A percentile compares a stretch with the other conserved stretches of the same genome.
Evolutionary conservation across 2,329 filamentous ascomycete species (phyloP).

Genomic region (Cladophialophora yegresii): DNA sequence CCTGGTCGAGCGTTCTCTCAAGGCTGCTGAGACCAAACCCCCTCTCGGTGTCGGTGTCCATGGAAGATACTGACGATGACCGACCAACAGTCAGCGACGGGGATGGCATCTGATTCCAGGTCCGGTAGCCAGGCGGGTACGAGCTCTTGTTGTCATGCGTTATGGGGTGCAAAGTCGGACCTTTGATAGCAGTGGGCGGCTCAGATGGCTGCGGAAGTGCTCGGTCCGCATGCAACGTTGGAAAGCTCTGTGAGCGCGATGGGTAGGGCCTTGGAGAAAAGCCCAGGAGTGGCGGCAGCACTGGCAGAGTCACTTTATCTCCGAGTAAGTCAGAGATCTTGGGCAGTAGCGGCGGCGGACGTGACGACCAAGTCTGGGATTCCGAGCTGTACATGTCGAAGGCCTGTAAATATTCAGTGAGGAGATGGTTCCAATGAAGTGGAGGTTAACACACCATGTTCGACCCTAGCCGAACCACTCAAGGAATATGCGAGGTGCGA

Average conservation of each 20-base stretch:
- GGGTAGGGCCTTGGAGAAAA: background rate
- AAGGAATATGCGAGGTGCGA: background rate
- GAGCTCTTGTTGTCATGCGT: background rate
- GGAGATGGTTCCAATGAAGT: background rate
- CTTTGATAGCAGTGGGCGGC: background rate
- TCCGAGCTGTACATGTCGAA: background rate
- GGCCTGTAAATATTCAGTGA: background rate
- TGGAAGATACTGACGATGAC: constrained; percentile 3
- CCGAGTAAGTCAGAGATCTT: constrained; percentile 19
- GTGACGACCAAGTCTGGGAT: background rate
- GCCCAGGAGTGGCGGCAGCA: background rate
- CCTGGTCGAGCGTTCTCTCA: background rate
- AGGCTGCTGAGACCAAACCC: constrained; percentile 1
- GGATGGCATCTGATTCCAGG: background rate
- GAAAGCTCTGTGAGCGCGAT: constrained; percentile 10
- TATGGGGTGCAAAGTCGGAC: background rate
- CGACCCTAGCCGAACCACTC: background rate
- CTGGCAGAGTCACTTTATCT: background rate
- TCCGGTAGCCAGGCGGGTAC: background rate
- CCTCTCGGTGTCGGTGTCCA: background rate
- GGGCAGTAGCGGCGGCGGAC: constrained; percentile 5
- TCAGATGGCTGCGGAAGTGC: background rate
- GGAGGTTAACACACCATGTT: background rate
- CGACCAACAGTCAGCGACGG: background rate
- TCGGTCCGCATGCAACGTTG: constrained; percentile 6